phyloP scores from a whole-genome alignment of 371 early-diverging fungal species.

The Amoeboaphelidium occidentale region DNA sequence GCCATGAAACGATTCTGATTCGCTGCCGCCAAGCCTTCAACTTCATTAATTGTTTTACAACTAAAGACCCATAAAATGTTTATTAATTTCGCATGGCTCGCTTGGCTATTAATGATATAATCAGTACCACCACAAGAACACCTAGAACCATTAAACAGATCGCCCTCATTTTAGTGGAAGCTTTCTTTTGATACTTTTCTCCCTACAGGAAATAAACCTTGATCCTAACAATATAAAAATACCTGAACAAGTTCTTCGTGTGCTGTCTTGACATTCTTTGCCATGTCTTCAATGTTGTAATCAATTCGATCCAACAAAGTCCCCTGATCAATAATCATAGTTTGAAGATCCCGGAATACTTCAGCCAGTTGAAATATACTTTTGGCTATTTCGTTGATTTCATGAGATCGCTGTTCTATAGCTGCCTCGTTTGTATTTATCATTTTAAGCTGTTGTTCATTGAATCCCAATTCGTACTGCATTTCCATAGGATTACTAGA shows the following conservation, averaged over 20 bases:
- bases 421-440: conserved; percentile 38
- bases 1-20: too few relatives aligned
- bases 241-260: conserved; percentile 64
- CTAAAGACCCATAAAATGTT: too few relatives aligned
- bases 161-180: too few relatives aligned
- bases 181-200: too few relatives aligned
- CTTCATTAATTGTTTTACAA: too few relatives aligned
- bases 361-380: conserved; percentile 74
- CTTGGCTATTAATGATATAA: too few relatives aligned
- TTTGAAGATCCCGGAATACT: conserved; percentile 71
- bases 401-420: conserved; percentile 59
- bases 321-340: conserved; percentile 90
- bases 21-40: too few relatives aligned
- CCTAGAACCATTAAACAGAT: too few relatives aligned
- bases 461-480: conserved; percentile 26
- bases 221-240: too few relatives aligned
- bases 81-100: too few relatives aligned
- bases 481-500: not conserved
- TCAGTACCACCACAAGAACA: too few relatives aligned
- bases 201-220: too few relatives aligned
- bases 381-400: conserved; percentile 71
- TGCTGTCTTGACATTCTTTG: conserved; percentile 49
- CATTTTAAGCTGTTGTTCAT: conserved; percentile 49
- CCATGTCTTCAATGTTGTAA: conserved; percentile 74
- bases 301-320: conserved; percentile 89